Evolutionary conservation across 1,139 yeast species (phyloP).

Genomic region (Pneumocystis sp.): DNA sequence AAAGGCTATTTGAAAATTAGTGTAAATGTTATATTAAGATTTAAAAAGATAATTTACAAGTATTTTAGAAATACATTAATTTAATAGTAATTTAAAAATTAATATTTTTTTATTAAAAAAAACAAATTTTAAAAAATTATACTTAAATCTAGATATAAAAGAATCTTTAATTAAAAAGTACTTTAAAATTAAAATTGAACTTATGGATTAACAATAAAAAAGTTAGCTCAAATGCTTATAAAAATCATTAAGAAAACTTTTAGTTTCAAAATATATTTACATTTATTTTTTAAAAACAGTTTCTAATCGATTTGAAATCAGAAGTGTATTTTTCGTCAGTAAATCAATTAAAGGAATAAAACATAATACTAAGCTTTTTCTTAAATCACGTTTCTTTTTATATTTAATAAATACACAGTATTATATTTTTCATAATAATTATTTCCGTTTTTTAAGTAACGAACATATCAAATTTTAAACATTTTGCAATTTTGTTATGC

Average conservation of each 20-base stretch:
- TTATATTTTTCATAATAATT: not conserved
- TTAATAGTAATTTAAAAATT: too few species aligned
- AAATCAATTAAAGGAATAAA: not conserved
- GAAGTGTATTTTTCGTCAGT: not conserved
- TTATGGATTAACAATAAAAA: not conserved
- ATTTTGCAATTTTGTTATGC: not conserved
- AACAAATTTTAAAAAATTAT: too few species aligned
- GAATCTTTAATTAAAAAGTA: too few species aligned
- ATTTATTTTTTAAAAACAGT: not conserved
- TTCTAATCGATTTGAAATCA: not conserved
- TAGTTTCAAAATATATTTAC: not conserved
- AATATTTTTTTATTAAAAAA: too few species aligned
- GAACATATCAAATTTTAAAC: not conserved
- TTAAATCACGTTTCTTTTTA: not conserved
- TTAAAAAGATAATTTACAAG: too few species aligned
- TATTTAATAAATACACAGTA: not conserved
- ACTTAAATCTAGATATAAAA: too few species aligned
- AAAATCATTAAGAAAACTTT: not conserved
- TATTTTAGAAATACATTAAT: too few species aligned
- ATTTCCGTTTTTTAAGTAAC: not conserved
- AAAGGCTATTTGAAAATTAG: too few species aligned
- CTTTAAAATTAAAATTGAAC: not conserved
- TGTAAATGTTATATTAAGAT: too few species aligned
- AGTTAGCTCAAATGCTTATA: not conserved
- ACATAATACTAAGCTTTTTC: not conserved